A percentile compares a stretch with the other conserved stretches of the same genome.
Conservation (phyloP, 306 rosid genomes). For the Quillaja saponaria region DNA sequence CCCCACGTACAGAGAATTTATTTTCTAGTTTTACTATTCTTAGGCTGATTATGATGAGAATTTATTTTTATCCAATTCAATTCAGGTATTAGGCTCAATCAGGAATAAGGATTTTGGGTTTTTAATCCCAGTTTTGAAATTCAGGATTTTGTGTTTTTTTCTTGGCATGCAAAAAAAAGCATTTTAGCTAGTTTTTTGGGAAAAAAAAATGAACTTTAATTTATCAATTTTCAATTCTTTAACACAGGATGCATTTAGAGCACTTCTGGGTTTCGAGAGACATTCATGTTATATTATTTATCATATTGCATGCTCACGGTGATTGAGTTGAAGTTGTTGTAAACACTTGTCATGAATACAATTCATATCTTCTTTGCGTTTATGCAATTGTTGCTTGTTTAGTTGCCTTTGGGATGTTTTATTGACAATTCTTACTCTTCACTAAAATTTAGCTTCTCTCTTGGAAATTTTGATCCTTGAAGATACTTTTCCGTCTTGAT, state of each 20-base stretch:
- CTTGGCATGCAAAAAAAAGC: slow-evolving; percentile 9
- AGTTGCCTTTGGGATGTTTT: slow-evolving; percentile 45
- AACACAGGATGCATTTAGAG: slow-evolving; percentile 13
- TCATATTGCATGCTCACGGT: background rate
- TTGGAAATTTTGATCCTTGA: slow-evolving; percentile 24
- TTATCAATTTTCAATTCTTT: background rate
- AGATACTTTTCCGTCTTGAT: slow-evolving; percentile 37
- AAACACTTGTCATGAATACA: slow-evolving; percentile 3
- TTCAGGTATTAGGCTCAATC: slow-evolving; percentile 10
- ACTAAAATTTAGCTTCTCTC: slow-evolving; percentile 31
- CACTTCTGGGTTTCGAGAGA: background rate
- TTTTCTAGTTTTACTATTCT: slow-evolving; percentile 17
- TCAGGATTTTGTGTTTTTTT: slow-evolving; percentile 8
- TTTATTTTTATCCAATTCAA: slow-evolving; percentile 14
- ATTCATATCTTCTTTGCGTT: slow-evolving; percentile 34
- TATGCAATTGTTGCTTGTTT: slow-evolving; percentile 48
- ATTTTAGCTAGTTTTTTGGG: slow-evolving; percentile 4
- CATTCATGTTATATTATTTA: slow-evolving; percentile 4
- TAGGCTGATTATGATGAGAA: slow-evolving; percentile 23
- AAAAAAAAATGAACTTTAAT: slow-evolving; percentile 18
- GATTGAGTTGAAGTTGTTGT: background rate
- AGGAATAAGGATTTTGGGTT: background rate
- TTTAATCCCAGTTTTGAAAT: slow-evolving; percentile 26
- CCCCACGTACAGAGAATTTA: background rate
- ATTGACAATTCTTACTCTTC: slow-evolving; percentile 44